A percentile compares a stretch with the other conserved stretches of the same genome.
Evolutionary conservation across 805 yeast genomes (phyloP).

Genomic region (Kluyveromyces lactis): DNA sequence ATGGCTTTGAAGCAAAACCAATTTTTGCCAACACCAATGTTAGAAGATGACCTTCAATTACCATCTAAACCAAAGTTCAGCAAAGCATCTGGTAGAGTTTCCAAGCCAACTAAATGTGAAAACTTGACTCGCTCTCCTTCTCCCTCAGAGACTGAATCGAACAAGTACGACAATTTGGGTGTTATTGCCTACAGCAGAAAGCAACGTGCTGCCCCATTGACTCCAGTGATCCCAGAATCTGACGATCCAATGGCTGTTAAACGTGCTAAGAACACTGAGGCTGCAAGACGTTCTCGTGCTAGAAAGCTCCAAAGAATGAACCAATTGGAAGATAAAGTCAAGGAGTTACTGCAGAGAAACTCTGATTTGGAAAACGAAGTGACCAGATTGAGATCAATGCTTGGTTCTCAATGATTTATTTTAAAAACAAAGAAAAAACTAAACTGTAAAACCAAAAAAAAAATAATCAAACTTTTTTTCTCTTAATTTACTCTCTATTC

Average conservation of each 20-base stretch:
- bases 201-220: constrained; percentile 62
- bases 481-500: no score
- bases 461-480: no score
- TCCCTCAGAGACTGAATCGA: background rate
- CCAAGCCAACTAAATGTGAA: constrained; percentile 12
- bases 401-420: constrained; percentile 17
- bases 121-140: background rate
- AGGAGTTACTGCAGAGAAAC: constrained; percentile 52
- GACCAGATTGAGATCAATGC: constrained; percentile 43
- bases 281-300: constrained; percentile 92
- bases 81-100: constrained; percentile 11
- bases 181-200: constrained; percentile 71
- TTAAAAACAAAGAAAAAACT: no score
- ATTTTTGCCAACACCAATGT: constrained; percentile 27
- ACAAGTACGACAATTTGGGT: constrained; percentile 62
- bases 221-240: constrained; percentile 54
- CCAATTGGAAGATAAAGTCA: constrained; percentile 74
- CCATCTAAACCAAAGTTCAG: background rate
- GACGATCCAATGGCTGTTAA: constrained; percentile 68
- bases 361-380: constrained; percentile 56
- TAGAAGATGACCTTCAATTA: constrained; percentile 18
- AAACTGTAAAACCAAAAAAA: no score
- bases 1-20: constrained; percentile 8
- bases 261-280: constrained; percentile 93
- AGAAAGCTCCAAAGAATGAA: constrained; percentile 83